Base-by-base conservation (phyloP, 1,284 basidiomycete genomes). In the Leccinum cinnamomeum region DNA sequence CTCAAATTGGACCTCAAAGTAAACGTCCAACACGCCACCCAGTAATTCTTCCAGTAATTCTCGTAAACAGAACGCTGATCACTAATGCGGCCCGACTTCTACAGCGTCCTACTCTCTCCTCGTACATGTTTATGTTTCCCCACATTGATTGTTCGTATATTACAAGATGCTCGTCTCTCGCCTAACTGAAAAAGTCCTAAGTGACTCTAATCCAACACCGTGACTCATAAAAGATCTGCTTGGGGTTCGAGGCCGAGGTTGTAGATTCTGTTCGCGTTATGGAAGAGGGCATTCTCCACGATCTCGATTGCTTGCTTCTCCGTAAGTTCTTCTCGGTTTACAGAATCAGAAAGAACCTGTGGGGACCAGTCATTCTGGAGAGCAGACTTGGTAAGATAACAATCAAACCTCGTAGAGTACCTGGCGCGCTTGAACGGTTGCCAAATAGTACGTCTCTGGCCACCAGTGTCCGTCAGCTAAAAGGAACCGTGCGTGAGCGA, bases 381-480 rank as follows among this genome's bases (percentile, higher is more conserved):
- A 12, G 3, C 28, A 23, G 10, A 12, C 10, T 41, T 3, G 14
- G 14, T 8, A 46, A 41, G 20, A 11, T n/a, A 35, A 25, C 14
- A 37, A 18, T 12, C 8, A 37, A 58, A 89, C 90, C 66, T 84
- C 79, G 62, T 79, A 86, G 25, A 92, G 73, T 0, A 80, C 85
- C 57, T 84, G 73, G 33, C 90, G 81, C 2, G 86, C 83, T 73
- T 92, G 90, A 1, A 83, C 57, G 2, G 79, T 80, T 1, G 84
- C 88, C 10, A 92, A 76, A 69, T 90, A 91, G 68, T 82, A 92
- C 0, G 83, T 82, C 70, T 92, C 90, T 3, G 90, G 90, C 84
- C 87, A 90, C 81, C 85, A 91, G 70, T 89, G 87, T 16, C 87
- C 90, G 65, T 92, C 90, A 23, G 86, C 88, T 90, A 56, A 20